Evolutionary conservation across 73 alveolate species (phyloP).

Genomic region (Paramecium biaurelia): DNA sequence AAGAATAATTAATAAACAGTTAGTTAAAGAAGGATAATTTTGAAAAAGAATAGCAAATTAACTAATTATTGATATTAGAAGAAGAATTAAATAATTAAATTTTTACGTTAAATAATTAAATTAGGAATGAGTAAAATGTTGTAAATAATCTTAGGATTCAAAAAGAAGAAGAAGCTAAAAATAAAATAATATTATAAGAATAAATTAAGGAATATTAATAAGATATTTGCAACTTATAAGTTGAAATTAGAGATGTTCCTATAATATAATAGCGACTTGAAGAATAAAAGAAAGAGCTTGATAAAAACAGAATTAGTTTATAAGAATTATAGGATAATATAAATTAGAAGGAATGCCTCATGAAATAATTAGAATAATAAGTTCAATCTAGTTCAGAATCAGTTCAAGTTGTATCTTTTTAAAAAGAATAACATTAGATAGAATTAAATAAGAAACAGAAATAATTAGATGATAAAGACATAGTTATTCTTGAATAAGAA

Average conservation of each 20-base stretch:
- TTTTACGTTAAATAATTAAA: not conserved
- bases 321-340: not conserved
- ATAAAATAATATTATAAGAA: not conserved
- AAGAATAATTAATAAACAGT: not conserved
- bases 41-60: not conserved
- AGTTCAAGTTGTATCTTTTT: not conserved
- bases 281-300: not conserved
- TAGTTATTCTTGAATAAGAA: not conserved
- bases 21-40: not conserved
- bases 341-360: not conserved
- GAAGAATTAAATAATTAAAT: not conserved
- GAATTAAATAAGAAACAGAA: not conserved
- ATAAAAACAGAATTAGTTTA: not conserved
- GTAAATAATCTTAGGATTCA: not conserved
- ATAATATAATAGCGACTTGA: not conserved
- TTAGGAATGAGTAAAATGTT: not conserved
- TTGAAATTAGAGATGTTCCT: not conserved
- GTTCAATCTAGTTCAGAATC: not conserved
- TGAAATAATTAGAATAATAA: not conserved
- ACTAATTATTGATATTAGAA: not conserved
- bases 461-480: not conserved
- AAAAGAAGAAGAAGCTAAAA: not conserved
- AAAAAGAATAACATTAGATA: not conserved
- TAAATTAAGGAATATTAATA: not conserved
- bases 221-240: not conserved